Evolutionary conservation across 2,329 filamentous ascomycete species (phyloP), one percentile per base, ranked within the genome.

Genomic region (Aureobasidium sp.): DNA sequence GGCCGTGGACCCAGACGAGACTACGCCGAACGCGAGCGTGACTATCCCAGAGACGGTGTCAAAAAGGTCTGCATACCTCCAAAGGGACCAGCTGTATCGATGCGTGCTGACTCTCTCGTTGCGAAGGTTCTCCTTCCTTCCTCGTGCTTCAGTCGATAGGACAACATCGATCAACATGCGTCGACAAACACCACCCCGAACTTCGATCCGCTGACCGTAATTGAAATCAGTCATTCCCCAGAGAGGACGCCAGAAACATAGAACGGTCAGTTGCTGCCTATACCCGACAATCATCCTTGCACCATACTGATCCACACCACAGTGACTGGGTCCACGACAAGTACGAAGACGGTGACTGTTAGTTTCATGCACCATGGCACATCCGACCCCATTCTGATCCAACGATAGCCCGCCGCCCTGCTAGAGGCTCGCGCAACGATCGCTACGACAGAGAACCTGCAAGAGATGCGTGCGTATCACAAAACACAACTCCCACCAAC

Each of bases 291-390:
- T 21, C n/a, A 50, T 37, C 57, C 15, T 17, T 27, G 42, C 57
- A 25, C 57, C n/a, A 61, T 59, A 61, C 64, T 68, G 65, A 69
- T 46, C 33, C 40, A 8, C 11, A 1, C 35, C 51, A 43, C 64
- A 90, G 90, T 70, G 91, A 95, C 79, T 96, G 92, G 92, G 90
- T 96, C 67, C 92, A 96, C 73, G 90, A 95, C 77, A 89, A 86
- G 71, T 95, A 85, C 72, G 89, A 94, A 73, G 89, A 90, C 69
- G 82, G 86, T 72, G 81, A 86, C 75, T 76, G 77, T 62, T 69
- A 76, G 63, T 64, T 53, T 15, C 11, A 8, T 33, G 3, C 33
- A 29, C 47, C 54, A 37, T 57, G 13, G 17, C 51, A 40, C 6
- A 13, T 4, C 31, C 29, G 23, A 23, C 27, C 38, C n/a, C 11